Evolutionary conservation across 2,329 filamentous ascomycete genomes (phyloP), one percentile per base, ranked within the genome.

Genomic region (Penicillium decumbens): DNA sequence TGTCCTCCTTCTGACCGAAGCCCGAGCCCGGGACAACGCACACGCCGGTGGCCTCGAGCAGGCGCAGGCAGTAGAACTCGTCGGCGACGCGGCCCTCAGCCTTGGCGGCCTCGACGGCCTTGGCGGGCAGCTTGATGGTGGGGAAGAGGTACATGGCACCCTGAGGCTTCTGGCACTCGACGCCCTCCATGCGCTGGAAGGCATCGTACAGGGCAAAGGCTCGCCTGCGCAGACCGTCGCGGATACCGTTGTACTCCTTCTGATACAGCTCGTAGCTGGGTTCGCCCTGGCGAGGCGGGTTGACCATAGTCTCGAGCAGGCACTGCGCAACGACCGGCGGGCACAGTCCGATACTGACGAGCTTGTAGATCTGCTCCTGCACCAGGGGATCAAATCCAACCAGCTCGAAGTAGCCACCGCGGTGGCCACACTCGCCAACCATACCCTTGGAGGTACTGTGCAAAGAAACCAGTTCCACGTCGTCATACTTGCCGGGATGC

Each of bases 71-170:
- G 79, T 98, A 98, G 75, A 95, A 95, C 72, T 97, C 92, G 64
- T 98, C 93, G 1, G 92, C 75, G 10, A 79, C 76, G 65, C 87
- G 87, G 62, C 83, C 83, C 69, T 90, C 88, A 54, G 84, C 75
- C 64, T 77, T 71, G 30, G 93, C 93, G 13, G 88, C 88, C 57
- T 85, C 84, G 54, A 85, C 73, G 35, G 90, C 93, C 74, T 88
- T 89, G 23, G 74, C 61, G 1, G 93, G 82, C 23, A 98, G 77
- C 29, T 77, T 83, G 74, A 98, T 95, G 61, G 89, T 93, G 23
- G 93, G 93, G 82, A 97, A 98, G 64, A 98, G 87, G 77, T 98
- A 98, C 93, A 98, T 98, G 68, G 88, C 86, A 53, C 93, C 93
- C 80, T 82, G 88, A 48, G 93, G 93, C 60, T 83, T 80, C 63